phyloP scores from a whole-genome alignment of 2,329 filamentous ascomycete species.

The Cladophialophora yegresii region DNA sequence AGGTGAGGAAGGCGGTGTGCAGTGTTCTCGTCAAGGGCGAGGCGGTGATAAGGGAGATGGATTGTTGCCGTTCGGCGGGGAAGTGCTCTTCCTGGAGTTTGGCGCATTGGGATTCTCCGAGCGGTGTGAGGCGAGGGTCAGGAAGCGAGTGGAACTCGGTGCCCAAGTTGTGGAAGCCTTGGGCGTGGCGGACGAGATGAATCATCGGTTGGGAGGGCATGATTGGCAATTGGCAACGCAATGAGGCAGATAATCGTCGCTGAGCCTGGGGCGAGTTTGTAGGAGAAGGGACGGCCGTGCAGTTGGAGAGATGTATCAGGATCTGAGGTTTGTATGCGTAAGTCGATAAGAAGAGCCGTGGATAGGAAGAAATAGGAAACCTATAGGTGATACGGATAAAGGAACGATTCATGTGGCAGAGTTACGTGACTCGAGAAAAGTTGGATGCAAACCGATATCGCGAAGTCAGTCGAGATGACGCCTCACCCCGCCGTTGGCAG shows the following conservation, averaged over 20 bases:
- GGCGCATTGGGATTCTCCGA: slow-evolving; percentile 74
- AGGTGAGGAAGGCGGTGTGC: slow-evolving; percentile 72
- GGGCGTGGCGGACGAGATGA: slow-evolving; percentile 39
- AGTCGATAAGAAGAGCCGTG: background rate
- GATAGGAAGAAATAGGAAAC: background rate
- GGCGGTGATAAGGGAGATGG: slow-evolving; percentile 65
- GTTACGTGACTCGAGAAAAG: background rate
- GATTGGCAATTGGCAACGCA: background rate
- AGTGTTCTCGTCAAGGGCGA: slow-evolving; percentile 81
- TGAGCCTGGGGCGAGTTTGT: background rate
- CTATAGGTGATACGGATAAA: slow-evolving; percentile 1
- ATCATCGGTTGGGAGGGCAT: slow-evolving; percentile 32
- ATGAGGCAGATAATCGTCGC: background rate
- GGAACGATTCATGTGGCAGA: background rate
- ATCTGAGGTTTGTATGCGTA: background rate
- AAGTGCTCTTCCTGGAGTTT: slow-evolving; percentile 60
- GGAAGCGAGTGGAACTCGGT: slow-evolving; percentile 68
- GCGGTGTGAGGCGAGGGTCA: slow-evolving; percentile 76
- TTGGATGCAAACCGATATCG: background rate
- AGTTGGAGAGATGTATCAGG: background rate
- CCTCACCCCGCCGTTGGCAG: background rate
- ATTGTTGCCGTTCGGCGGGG: slow-evolving; percentile 52
- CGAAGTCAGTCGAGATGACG: background rate
- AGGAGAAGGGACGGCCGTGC: background rate
- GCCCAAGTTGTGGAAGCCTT: slow-evolving; percentile 79